A percentile compares a stretch with the other conserved stretches of the same genome.
Conservation (phyloP, 768 basidiomycete species). For the Leccinum variicolor region DNA sequence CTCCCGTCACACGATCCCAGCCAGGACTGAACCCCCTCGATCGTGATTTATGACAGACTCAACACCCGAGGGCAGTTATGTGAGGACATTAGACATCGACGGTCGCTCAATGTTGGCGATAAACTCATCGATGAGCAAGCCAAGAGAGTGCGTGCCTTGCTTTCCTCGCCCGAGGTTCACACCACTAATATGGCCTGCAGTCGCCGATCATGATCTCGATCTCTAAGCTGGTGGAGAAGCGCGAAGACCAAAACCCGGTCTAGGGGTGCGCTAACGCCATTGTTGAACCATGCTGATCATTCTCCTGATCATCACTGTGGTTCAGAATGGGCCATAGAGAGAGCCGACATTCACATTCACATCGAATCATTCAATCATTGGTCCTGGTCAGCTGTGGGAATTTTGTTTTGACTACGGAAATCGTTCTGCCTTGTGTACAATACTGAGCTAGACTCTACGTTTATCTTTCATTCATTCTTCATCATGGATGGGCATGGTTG, state of each 20-base stretch:
- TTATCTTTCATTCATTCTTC: neutral
- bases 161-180: neutral
- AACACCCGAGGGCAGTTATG: slow-evolving; percentile 7
- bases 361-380: too few species aligned
- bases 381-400: neutral
- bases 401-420: neutral
- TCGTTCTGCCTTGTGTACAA: neutral
- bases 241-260: slow-evolving; percentile 4
- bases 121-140: slow-evolving; percentile 1
- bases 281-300: neutral
- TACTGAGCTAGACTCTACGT: neutral
- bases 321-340: too few species aligned
- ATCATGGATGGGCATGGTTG: neutral
- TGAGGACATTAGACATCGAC: slow-evolving; percentile 15
- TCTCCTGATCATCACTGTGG: neutral
- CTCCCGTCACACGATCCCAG: neutral
- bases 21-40: neutral
- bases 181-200: slow-evolving; percentile 1
- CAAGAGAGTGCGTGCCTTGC: slow-evolving; percentile 6
- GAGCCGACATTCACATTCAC: too few species aligned
- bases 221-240: slow-evolving; percentile 8
- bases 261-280: neutral
- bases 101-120: neutral
- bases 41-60: slow-evolving; percentile 2
- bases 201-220: slow-evolving; percentile 16